These are phyloP conservation scores for Pinus albicaulis DNA, from an alignment of 75 land plant species.

Conservation along the genomic window DNA sequence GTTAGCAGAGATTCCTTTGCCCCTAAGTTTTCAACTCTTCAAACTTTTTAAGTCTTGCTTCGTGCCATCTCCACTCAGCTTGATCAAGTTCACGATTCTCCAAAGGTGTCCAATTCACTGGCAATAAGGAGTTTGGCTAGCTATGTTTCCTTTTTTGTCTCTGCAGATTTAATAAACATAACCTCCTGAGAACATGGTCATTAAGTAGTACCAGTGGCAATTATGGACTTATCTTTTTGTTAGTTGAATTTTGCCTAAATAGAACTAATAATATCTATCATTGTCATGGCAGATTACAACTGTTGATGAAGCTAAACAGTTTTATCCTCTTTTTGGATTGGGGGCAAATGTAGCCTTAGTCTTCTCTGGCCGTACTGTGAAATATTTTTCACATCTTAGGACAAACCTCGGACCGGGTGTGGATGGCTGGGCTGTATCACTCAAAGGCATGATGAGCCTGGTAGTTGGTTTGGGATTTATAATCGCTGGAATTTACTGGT, in stretches of 20 bases:
- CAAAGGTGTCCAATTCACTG: too few species aligned
- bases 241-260: background rate
- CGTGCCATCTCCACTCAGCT: too few species aligned
- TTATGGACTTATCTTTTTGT: background rate
- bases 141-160: too few species aligned
- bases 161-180: too few species aligned
- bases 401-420: constrained; percentile 32
- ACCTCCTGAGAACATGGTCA: too few species aligned
- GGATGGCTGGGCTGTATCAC: constrained; percentile 49
- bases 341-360: constrained; percentile 53
- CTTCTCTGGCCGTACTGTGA: constrained; percentile 53
- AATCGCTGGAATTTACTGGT: constrained; percentile 47
- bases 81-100: too few species aligned
- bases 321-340: constrained; percentile 52
- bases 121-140: too few species aligned
- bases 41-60: too few species aligned
- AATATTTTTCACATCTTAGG: constrained; percentile 43
- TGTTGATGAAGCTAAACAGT: constrained; percentile 59
- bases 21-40: too few species aligned
- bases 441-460: constrained; percentile 56
- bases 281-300: constrained; percentile 35
- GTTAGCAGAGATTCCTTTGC: too few species aligned
- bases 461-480: constrained; percentile 37
- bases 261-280: background rate
- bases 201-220: background rate